A percentile compares a stretch with the other conserved stretches of the same genome.
Evolutionary conservation across 305 asterid species (phyloP).

Genomic region (Nicotiana rustica): DNA sequence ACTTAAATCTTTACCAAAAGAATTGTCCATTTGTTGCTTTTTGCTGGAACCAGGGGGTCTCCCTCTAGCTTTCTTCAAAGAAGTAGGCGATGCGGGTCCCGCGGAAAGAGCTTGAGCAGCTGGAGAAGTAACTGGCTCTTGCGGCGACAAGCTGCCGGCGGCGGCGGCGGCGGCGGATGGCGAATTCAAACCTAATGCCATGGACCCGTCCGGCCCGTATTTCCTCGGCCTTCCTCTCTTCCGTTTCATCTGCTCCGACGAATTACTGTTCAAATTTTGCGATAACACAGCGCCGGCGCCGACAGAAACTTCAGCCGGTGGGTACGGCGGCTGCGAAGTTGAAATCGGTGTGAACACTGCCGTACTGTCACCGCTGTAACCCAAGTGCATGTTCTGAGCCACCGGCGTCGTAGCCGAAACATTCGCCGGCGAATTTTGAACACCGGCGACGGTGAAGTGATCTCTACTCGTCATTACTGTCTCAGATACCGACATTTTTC

Average conservation of each 20-base stretch:
- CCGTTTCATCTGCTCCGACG: not conserved
- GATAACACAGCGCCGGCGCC: not conserved
- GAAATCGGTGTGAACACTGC: not conserved
- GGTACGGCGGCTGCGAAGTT: not conserved
- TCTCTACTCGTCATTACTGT: not conserved
- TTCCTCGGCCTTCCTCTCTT: constrained; percentile 47
- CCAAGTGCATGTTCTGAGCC: constrained; percentile 29
- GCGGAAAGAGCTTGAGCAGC: constrained; percentile 17
- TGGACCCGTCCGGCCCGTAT: constrained; percentile 37
- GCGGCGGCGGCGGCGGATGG: not conserved
- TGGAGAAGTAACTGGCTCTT: not conserved
- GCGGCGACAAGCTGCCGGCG: not conserved
- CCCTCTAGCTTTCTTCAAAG: constrained; percentile 36
- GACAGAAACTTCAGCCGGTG: not conserved
- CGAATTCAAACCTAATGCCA: not conserved
- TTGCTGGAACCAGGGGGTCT: constrained; percentile 39
- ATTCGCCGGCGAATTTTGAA: constrained; percentile 22
- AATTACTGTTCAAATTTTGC: not conserved
- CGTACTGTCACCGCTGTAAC: constrained; percentile 24
- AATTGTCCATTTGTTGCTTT: constrained; percentile 22
- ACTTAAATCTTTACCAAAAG: no score
- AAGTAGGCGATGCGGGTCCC: not conserved
- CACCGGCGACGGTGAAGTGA: not conserved
- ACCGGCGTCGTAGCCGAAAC: not conserved
- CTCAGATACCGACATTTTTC: constrained; percentile 40